These are phyloP conservation scores for Aspergillus clavatus DNA, from an alignment of 2,329 filamentous ascomycete genomes.

Conservation along the genomic window DNA sequence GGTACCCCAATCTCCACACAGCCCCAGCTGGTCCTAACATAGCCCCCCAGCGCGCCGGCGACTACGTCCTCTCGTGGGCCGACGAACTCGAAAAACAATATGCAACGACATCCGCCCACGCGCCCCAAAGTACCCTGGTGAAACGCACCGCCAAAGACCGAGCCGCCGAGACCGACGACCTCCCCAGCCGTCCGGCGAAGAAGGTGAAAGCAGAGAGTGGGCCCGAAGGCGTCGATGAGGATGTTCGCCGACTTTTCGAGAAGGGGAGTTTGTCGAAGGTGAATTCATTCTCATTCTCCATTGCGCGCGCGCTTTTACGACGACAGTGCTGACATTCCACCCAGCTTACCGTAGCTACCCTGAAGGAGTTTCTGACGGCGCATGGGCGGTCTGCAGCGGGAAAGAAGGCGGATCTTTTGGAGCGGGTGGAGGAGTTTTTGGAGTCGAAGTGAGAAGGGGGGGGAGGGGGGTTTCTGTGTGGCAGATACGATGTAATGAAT, in stretches of 20 bases:
- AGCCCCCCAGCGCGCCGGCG: constrained; percentile 65
- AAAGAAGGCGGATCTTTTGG: constrained; percentile 50
- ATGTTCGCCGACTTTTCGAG: constrained; percentile 39
- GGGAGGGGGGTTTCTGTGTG: not conserved
- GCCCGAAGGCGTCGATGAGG: constrained; percentile 27
- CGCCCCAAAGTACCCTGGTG: constrained; percentile 42
- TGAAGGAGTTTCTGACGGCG: constrained; percentile 45
- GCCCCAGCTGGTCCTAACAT: too few relatives aligned
- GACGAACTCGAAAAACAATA: constrained; percentile 59
- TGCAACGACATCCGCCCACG: constrained; percentile 38
- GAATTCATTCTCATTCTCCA: constrained; percentile 1
- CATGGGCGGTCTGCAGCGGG: constrained; percentile 42
- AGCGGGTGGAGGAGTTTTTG: constrained; percentile 46
- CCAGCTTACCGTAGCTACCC: constrained; percentile 42
- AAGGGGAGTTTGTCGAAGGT: constrained; percentile 44
- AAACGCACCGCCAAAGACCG: constrained; percentile 42
- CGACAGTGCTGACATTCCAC: constrained; percentile 3
- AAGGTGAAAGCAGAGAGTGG: constrained; percentile 41
- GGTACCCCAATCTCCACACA: not conserved
- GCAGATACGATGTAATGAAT: not conserved
- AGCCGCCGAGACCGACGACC: constrained; percentile 20
- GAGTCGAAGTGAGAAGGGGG: constrained; percentile 38
- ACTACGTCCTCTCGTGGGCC: constrained; percentile 74
- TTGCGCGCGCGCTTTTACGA: not conserved
- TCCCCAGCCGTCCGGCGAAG: constrained; percentile 37